These are phyloP conservation scores for Pyracantha coccinea DNA, from an alignment of 331 rosid species.

Conservation along the genomic window DNA sequence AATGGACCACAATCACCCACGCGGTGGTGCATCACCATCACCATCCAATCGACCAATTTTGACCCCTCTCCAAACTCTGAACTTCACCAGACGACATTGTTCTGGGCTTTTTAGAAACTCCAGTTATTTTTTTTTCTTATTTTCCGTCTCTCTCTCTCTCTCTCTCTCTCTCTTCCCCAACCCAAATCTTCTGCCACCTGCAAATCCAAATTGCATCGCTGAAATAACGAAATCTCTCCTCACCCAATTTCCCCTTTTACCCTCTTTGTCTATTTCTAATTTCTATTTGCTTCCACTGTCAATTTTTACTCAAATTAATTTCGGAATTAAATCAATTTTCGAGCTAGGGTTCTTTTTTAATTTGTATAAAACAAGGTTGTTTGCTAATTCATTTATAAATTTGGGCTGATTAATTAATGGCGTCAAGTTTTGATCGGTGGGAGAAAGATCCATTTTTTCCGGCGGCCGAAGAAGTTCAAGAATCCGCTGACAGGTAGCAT, in stretches of 20 bases:
- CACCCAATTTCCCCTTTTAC: neutral
- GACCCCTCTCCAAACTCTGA: neutral
- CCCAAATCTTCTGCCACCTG: neutral
- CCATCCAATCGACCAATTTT: neutral
- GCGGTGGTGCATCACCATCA: neutral
- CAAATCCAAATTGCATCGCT: neutral
- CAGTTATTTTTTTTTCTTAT: neutral
- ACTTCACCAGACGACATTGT: conserved; percentile 1
- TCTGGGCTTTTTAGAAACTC: too few relatives aligned
- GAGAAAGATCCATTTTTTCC: conserved; percentile 92
- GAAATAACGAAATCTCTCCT: neutral
- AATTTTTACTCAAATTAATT: neutral
- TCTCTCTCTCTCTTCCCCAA: neutral
- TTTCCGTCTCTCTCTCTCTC: neutral
- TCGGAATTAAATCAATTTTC: neutral
- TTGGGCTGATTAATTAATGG: conserved; percentile 34
- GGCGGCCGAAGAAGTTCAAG: conserved; percentile 96
- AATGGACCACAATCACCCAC: neutral
- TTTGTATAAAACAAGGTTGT: neutral
- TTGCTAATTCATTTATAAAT: neutral
- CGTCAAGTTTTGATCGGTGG: conserved; percentile 89
- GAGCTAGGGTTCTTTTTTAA: conserved; percentile 13
- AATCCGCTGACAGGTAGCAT: conserved; percentile 83
- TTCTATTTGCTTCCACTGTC: neutral
- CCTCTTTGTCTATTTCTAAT: neutral